Conservation (phyloP, 805 yeast genomes). For the Phaffomyces thermotolerans region DNA sequence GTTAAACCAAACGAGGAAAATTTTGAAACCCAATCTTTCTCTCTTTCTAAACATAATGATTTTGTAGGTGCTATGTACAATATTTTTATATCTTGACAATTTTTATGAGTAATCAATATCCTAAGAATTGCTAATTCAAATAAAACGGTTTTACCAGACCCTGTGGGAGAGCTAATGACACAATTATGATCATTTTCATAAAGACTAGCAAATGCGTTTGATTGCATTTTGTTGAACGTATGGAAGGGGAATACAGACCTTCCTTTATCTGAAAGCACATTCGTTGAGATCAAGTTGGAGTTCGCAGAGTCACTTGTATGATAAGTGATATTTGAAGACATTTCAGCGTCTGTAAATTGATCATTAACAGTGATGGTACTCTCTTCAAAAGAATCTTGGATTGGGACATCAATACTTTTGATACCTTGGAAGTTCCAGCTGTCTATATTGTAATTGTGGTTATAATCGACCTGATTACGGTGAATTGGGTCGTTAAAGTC, state of each 20-base stretch:
- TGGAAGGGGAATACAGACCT: conserved; percentile 28
- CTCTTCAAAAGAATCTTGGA: not conserved
- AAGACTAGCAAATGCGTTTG: conserved; percentile 32
- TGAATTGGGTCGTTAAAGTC: not conserved
- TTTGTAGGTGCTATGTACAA: conserved; percentile 56
- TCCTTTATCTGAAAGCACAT: conserved; percentile 31
- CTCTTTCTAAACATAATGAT: conserved; percentile 46
- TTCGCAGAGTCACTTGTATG: not conserved
- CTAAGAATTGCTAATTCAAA: conserved; percentile 45
- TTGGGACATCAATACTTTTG: conserved; percentile 5
- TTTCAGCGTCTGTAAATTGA: not conserved
- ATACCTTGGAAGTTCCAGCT: conserved; percentile 2
- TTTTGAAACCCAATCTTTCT: conserved; percentile 37
- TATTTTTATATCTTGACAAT: conserved; percentile 24
- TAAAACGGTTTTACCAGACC: conserved; percentile 51
- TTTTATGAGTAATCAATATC: conserved; percentile 24
- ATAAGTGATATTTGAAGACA: conserved; percentile 10
- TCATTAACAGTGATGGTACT: conserved; percentile 4
- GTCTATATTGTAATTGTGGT: too few species aligned
- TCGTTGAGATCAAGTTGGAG: conserved; percentile 8
- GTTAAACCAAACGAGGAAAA: conserved; percentile 33
- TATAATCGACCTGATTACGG: too few species aligned
- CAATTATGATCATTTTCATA: conserved; percentile 33
- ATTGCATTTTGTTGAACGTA: conserved; percentile 44
- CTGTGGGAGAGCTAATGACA: conserved; percentile 49